Evolutionary conservation across 2,329 filamentous ascomycete species (phyloP).

Genomic region (Rhytidhysteron rufulum): DNA sequence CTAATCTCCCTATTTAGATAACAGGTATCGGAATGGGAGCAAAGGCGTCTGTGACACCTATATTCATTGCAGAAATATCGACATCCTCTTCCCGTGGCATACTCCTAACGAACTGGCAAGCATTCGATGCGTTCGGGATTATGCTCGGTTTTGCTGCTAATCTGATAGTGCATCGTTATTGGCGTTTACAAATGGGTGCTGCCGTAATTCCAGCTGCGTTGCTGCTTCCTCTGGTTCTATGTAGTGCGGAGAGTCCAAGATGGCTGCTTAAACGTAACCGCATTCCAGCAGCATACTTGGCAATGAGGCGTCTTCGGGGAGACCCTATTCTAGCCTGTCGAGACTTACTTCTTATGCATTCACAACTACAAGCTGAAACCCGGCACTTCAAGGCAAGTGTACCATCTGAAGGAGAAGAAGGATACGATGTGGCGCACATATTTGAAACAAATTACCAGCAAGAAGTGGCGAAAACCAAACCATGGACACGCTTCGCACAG

Average conservation of each 20-base stretch:
- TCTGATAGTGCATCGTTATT: slow-evolving; percentile 1
- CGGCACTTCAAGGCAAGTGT: background rate
- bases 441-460: background rate
- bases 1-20: too few species aligned
- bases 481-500: background rate
- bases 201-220: slow-evolving; percentile 1
- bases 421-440: background rate
- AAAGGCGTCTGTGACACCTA: slow-evolving; percentile 28
- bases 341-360: background rate
- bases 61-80: slow-evolving; percentile 28
- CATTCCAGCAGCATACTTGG: background rate
- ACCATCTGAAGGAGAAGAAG: background rate
- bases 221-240: background rate
- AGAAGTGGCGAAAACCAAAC: background rate
- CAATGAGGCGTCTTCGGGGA: background rate
- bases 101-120: slow-evolving; percentile 1
- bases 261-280: background rate
- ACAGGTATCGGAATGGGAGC: slow-evolving; percentile 32
- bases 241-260: background rate
- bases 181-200: background rate
- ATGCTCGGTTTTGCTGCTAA: slow-evolving; percentile 2
- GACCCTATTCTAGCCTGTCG: background rate
- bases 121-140: slow-evolving; percentile 1
- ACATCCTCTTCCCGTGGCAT: slow-evolving; percentile 6
- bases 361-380: background rate